phyloP scores from a whole-genome alignment of 257 asterid species.

The Solanum medicagineum region DNA sequence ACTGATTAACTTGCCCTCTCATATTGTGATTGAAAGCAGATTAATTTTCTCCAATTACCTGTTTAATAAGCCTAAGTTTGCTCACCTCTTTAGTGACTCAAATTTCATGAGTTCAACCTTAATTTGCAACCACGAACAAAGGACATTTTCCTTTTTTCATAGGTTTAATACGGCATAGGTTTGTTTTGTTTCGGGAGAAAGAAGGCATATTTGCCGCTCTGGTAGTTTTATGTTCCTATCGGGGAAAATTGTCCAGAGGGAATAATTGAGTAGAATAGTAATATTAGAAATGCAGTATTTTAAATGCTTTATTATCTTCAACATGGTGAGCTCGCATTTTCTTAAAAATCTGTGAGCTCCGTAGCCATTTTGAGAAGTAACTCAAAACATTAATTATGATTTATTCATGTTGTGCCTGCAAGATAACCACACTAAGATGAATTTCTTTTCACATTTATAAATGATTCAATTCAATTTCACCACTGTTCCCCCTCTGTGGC shows the following conservation, averaged over 20 bases:
- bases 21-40: neutral
- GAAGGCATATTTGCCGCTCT: neutral
- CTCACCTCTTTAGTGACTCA: neutral
- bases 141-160: neutral
- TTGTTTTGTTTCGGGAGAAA: neutral
- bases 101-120: neutral
- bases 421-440: neutral
- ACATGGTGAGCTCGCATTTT: neutral
- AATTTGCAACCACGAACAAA: neutral
- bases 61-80: neutral
- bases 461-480: neutral
- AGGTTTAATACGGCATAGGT: too few species aligned
- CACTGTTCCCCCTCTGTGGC: neutral
- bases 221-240: neutral
- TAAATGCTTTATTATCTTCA: neutral
- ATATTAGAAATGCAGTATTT: neutral
- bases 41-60: neutral
- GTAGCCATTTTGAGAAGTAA: neutral
- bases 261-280: neutral
- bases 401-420: neutral
- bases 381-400: neutral
- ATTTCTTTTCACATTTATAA: neutral
- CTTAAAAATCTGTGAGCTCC: neutral
- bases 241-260: neutral
- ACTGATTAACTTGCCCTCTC: neutral